A percentile compares a stretch with the other conserved stretches of the same genome.
Conservation (phyloP, 2,329 filamentous ascomycete genomes). For the Clathrospora elynae region DNA sequence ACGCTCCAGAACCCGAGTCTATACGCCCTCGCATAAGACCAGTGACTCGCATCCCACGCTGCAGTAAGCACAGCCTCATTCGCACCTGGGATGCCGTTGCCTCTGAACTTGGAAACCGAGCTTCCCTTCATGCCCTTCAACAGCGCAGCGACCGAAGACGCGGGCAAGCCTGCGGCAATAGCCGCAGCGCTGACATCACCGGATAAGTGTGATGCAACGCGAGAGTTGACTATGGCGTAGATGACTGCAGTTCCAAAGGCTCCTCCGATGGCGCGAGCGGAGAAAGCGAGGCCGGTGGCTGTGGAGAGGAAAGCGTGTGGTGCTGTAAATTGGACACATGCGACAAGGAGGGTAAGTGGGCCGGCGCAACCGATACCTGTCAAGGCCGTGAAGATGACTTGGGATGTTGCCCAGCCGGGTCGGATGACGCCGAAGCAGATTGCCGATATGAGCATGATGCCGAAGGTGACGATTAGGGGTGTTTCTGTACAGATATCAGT, state of each 20-base stretch:
- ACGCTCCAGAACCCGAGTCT: constrained; percentile 40
- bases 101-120: constrained; percentile 16
- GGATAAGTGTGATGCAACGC: constrained; percentile 28
- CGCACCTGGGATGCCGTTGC: constrained; percentile 20
- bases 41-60: constrained; percentile 35
- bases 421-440: constrained; percentile 35
- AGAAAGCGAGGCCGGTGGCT: constrained; percentile 42
- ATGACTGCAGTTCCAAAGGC: constrained; percentile 42
- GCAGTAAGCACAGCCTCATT: constrained; percentile 23
- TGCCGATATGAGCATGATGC: constrained; percentile 34
- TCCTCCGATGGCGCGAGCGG: constrained; percentile 41
- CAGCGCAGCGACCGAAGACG: constrained; percentile 23
- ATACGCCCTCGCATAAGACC: constrained; percentile 39
- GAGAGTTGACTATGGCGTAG: constrained; percentile 36
- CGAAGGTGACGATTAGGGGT: constrained; percentile 34
- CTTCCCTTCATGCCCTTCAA: constrained; percentile 28
- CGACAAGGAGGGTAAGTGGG: constrained; percentile 40
- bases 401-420: constrained; percentile 31
- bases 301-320: constrained; percentile 40
- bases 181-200: constrained; percentile 30
- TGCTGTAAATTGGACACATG: constrained; percentile 40
- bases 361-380: constrained; percentile 37
- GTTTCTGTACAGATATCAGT: constrained; percentile 19
- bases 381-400: constrained; percentile 36
- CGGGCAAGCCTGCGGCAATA: constrained; percentile 29